phyloP scores from a whole-genome alignment of 768 basidiomycete genomes.

The Phlebiopsis flavidoalba region DNA sequence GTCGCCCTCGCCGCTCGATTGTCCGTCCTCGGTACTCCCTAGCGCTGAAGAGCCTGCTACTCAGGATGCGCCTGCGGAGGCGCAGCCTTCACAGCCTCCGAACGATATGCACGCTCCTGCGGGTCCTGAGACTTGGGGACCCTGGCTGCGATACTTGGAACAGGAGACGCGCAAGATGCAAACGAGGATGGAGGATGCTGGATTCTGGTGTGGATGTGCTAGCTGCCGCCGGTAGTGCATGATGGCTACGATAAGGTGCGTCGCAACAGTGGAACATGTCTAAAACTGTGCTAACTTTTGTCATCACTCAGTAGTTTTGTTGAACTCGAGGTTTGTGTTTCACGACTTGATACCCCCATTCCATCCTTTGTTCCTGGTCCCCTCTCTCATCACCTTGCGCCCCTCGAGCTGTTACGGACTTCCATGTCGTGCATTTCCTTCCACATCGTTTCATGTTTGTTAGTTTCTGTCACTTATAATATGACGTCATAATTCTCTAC shows the following conservation, averaged over 20 bases:
- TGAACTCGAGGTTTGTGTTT: no score
- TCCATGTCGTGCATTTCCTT: background rate
- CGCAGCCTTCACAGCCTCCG: background rate
- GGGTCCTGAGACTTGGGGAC: background rate
- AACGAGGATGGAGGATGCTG: constrained; percentile 7
- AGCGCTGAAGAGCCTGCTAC: background rate
- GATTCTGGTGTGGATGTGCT: constrained; percentile 6
- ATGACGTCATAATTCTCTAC: background rate
- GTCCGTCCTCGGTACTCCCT: background rate
- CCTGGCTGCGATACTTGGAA: constrained; percentile 8
- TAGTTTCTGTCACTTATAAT: background rate
- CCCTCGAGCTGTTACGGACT: no score
- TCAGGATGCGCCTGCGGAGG: background rate
- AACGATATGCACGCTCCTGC: background rate
- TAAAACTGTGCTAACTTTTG: no score
- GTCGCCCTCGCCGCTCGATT: constrained; percentile 2
- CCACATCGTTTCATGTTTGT: background rate
- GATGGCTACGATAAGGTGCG: background rate
- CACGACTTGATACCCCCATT: no score
- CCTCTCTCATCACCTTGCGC: no score
- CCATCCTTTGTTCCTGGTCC: no score
- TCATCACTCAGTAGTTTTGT: no score
- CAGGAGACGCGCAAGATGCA: constrained; percentile 8
- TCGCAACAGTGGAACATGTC: background rate
- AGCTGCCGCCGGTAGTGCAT: background rate